Evolutionary conservation across 2,329 filamentous ascomycete species (phyloP), one percentile per base, ranked within the genome.

Genomic region (Sporothrix humicola): DNA sequence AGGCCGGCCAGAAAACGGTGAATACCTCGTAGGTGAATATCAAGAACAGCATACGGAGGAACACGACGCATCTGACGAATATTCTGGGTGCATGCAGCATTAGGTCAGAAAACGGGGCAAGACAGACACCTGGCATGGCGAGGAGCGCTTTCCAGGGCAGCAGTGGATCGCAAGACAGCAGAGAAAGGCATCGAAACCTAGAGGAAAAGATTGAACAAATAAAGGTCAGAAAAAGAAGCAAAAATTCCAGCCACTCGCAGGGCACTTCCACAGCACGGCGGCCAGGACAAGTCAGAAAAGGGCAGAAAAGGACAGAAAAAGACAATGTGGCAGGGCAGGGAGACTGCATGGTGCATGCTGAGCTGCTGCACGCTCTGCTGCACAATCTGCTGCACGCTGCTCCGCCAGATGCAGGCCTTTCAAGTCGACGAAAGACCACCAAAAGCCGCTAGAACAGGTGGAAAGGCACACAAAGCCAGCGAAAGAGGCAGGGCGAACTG

Each of bases 381-480:
- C 66, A 56, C 48, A 50, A 10, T 69, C 15, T 46, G 59, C 52
- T 48, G 61, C 61, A 65, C 37, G 23, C n/a, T 56, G 31, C 68
- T 58, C 68, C 68, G 68, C 68, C 52, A 70, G 17, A 72, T 65
- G 70, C 70, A 54, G 46, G 46, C 65, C 70, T 17, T 61, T 26
- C 58, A 65, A 54, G 46, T 58, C 37, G 10, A 17, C 31, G 23
- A 56, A 23, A 26, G 20, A 23, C 52, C 20, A 23, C 13, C 20
- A 31, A 68, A 52, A 50, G 65, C 23, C 44, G 46, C 65, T 46
- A 68, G 37, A 52, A 8, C 12, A 50, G 65, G 20, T 46, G 17
- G 12, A 59, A 59, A 70, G n/a, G 15, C 50, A 56, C 17, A n/a
- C 68, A 44, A 26, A 26, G 37, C 37, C 52, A 70, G 50, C 26